These are phyloP conservation scores for Steccherinum ochraceum DNA, from an alignment of 768 basidiomycete genomes.

Conservation along the genomic window DNA sequence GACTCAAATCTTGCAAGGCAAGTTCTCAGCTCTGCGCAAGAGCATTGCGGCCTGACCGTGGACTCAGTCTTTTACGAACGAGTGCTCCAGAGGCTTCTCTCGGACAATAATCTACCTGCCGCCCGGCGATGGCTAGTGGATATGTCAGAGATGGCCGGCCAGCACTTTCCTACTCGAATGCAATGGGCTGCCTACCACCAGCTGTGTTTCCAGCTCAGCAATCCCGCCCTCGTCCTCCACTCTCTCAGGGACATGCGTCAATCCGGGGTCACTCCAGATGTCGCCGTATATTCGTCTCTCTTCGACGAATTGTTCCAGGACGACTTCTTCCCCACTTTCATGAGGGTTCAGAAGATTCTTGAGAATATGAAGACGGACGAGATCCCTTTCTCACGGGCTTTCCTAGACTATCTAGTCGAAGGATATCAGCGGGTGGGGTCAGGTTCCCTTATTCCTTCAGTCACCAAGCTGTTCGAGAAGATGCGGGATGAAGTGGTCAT, in stretches of 20 bases:
- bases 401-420: background rate
- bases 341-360: background rate
- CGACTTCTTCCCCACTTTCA: background rate
- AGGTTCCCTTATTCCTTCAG: background rate
- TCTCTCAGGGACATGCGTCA: background rate
- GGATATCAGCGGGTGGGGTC: background rate
- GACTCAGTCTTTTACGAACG: constrained; percentile 35
- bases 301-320: background rate
- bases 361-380: background rate
- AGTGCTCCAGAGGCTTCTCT: constrained; percentile 43
- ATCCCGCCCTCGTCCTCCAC: background rate
- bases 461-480: background rate
- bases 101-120: constrained; percentile 29
- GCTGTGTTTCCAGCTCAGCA: constrained; percentile 21
- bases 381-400: background rate
- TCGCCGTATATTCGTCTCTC: background rate
- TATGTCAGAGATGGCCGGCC: constrained; percentile 46
- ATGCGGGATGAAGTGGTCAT: background rate
- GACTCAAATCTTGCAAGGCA: background rate
- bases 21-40: background rate
- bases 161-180: constrained; percentile 38
- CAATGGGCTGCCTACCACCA: constrained; percentile 54
- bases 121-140: constrained; percentile 44
- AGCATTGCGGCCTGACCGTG: background rate
- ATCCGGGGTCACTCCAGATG: background rate